Evolutionary conservation across 1,284 basidiomycete genomes (phyloP).

Genomic region (Ceratobasidium sp.): DNA sequence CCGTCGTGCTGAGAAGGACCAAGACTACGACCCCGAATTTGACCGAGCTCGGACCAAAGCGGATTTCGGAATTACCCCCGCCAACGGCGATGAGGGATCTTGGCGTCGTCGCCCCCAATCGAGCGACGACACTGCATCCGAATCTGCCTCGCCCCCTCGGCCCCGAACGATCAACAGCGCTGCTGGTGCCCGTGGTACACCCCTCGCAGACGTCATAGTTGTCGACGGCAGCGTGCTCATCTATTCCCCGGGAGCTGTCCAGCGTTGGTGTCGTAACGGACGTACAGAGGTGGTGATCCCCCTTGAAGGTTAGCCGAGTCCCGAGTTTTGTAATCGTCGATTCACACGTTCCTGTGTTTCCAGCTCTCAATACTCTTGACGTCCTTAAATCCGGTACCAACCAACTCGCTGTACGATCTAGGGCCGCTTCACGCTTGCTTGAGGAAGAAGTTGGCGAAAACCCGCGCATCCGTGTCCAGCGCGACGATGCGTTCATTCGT

Average conservation of each 20-base stretch:
- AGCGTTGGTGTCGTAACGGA: conserved; percentile 82
- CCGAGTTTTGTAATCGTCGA: neutral
- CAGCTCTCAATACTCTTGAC: conserved; percentile 92
- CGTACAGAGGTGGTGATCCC: conserved; percentile 83
- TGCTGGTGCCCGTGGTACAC: neutral
- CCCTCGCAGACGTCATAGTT: conserved; percentile 74
- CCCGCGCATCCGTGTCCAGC: conserved; percentile 79
- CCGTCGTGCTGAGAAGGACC: conserved; percentile 36
- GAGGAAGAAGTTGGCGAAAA: conserved; percentile 86
- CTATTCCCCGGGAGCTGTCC: conserved; percentile 83
- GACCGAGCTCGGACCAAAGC: conserved; percentile 30
- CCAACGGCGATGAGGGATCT: conserved; percentile 20
- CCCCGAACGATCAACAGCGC: conserved; percentile 18
- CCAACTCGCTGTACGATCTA: conserved; percentile 81
- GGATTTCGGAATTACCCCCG: conserved; percentile 9
- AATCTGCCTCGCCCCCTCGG: conserved; percentile 42
- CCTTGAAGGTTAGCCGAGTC: conserved; percentile 78
- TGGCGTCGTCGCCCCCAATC: conserved; percentile 37
- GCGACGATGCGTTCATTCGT: conserved; percentile 80
- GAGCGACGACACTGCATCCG: conserved; percentile 39
- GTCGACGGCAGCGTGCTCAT: conserved; percentile 90
- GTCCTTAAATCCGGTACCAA: conserved; percentile 90
- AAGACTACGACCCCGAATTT: conserved; percentile 38
- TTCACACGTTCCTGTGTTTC: conserved; percentile 33
- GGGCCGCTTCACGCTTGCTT: conserved; percentile 82